phyloP scores from a whole-genome alignment of 441 rosid genomes.

The Sinapis alba region DNA sequence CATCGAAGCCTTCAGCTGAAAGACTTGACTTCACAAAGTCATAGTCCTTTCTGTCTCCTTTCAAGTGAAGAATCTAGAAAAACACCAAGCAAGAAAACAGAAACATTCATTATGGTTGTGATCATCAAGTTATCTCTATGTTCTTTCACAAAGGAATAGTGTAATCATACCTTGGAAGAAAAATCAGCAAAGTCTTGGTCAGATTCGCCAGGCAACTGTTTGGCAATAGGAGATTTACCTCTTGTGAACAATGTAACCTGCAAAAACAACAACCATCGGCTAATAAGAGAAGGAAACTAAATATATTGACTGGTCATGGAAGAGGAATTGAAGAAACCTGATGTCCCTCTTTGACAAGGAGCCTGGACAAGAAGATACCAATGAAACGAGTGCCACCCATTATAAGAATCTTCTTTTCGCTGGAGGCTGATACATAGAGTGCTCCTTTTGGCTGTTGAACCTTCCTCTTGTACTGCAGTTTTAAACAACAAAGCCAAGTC shows the following conservation, averaged over 20 bases:
- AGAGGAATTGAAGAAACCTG: conserved; percentile 53
- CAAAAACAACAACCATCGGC: conserved; percentile 25
- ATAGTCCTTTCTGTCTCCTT: conserved; percentile 89
- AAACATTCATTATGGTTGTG: background rate
- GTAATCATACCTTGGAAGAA: conserved; percentile 72
- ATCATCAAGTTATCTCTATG: background rate
- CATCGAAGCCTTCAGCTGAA: conserved; percentile 89
- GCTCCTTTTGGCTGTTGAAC: conserved; percentile 65
- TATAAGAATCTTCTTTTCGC: conserved; percentile 78
- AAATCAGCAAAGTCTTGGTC: conserved; percentile 82
- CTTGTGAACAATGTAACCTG: conserved; percentile 96
- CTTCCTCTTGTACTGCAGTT: conserved; percentile 75
- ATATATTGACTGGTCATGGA: background rate
- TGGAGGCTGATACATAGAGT: conserved; percentile 65
- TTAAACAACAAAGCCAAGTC: conserved; percentile 24
- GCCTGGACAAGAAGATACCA: conserved; percentile 82
- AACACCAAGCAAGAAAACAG: background rate
- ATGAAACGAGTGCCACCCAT: conserved; percentile 94
- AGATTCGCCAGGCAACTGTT: conserved; percentile 86
- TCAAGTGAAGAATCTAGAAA: conserved; percentile 79
- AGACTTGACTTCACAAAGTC: conserved; percentile 95
- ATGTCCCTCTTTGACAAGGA: conserved; percentile 88
- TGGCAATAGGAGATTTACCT: conserved; percentile 88
- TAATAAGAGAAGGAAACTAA: conserved; percentile 3
- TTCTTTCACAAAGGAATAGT: background rate